Percentiles rank a stretch among this genome's conserved stretches.
Conservation (phyloP, 495 filamentous ascomycete species). For the Penicillium crystallinum region DNA sequence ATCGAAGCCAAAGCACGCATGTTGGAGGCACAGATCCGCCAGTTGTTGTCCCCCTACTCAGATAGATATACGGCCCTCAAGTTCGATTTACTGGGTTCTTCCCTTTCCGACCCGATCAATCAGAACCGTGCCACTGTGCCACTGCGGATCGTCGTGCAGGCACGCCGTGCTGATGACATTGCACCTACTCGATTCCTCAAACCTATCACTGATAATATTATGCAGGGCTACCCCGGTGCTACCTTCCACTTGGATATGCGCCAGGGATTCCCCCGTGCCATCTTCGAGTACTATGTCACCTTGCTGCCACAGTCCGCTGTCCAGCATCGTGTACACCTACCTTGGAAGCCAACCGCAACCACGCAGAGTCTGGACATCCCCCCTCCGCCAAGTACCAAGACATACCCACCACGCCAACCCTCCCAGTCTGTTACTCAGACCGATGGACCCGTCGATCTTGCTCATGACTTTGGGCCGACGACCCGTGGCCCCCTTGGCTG, state of each 20-base stretch:
- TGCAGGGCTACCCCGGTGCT: conserved; percentile 40
- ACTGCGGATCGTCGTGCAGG: conserved; percentile 37
- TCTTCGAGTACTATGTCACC: conserved; percentile 43
- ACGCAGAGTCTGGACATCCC: conserved; percentile 27
- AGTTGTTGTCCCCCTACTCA: conserved; percentile 14
- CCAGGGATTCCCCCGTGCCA: conserved; percentile 30
- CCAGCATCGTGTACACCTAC: conserved; percentile 35
- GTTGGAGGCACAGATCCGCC: conserved; percentile 35
- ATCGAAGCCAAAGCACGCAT: conserved; percentile 41
- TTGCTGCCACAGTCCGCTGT: conserved; percentile 35
- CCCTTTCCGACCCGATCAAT: conserved; percentile 20
- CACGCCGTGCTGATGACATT: conserved; percentile 30
- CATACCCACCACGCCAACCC: conserved; percentile 32
- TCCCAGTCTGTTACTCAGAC: conserved; percentile 19
- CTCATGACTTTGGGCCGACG: conserved; percentile 37
- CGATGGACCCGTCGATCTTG: conserved; percentile 8
- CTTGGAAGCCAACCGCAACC: conserved; percentile 28
- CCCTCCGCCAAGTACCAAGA: conserved; percentile 25
- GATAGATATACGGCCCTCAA: conserved; percentile 25
- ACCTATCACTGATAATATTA: conserved; percentile 36
- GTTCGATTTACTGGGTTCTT: conserved; percentile 32
- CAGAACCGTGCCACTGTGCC: conserved; percentile 38
- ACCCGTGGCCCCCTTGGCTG: conserved; percentile 40
- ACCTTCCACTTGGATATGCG: conserved; percentile 39
- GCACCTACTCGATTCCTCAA: conserved; percentile 31